These are phyloP conservation scores for Chlorella sp. DNA, from an alignment of 139 green algal species.

Conservation along the genomic window DNA sequence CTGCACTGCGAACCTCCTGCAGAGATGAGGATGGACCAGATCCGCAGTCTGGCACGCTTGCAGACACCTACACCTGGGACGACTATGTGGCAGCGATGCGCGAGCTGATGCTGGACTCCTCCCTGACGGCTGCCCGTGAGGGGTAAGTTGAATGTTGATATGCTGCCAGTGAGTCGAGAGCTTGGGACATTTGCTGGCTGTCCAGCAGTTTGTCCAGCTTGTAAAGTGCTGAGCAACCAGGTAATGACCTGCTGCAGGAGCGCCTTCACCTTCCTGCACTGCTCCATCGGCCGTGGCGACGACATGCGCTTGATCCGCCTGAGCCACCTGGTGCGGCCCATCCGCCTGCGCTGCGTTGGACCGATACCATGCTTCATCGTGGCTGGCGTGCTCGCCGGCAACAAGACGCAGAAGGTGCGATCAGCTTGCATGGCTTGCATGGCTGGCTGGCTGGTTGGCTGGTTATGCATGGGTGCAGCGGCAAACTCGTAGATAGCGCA, in stretches of 20 bases:
- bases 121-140: neutral
- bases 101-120: neutral
- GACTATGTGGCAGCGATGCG: neutral
- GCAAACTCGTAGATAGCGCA: no score
- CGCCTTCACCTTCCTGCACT: neutral
- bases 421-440: no score
- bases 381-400: neutral
- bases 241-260: neutral
- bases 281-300: neutral
- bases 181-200: neutral
- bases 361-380: neutral
- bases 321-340: neutral
- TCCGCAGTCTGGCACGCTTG: neutral
- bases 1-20: neutral
- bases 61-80: neutral
- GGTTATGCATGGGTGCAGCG: neutral
- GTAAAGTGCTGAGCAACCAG: neutral
- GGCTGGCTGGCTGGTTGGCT: no score
- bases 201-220: neutral
- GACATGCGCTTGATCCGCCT: neutral
- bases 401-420: constrained; percentile 4
- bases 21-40: neutral
- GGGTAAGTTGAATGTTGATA: neutral
- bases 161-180: no score
- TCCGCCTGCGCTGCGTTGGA: neutral